Evolutionary conservation across 75 land plant species (phyloP).

Genomic region (Picea glauca): DNA sequence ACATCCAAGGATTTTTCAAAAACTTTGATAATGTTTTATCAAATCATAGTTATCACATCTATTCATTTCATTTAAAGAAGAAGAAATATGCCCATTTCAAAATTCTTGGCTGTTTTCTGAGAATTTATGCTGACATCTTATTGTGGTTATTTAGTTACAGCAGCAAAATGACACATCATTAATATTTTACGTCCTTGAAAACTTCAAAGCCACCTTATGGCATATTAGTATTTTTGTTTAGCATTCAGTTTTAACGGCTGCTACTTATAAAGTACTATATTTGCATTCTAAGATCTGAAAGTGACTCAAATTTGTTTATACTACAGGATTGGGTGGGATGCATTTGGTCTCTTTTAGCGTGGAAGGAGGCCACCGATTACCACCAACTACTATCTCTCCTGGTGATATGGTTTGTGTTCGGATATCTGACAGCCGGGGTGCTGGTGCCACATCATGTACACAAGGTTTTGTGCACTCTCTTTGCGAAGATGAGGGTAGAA

Average conservation of each 20-base stretch:
- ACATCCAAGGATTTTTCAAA: neutral
- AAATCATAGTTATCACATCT: neutral
- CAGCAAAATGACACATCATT: neutral
- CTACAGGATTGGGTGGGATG: slow-evolving; percentile 82
- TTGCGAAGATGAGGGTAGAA: slow-evolving; percentile 70
- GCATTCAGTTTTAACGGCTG: neutral
- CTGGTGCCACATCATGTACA: slow-evolving; percentile 66
- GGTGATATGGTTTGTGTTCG: slow-evolving; percentile 93
- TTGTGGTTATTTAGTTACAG: neutral
- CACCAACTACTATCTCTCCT: slow-evolving; percentile 88
- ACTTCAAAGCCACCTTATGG: neutral
- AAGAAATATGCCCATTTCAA: neutral
- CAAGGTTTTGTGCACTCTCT: slow-evolving; percentile 80
- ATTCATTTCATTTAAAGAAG: too few relatives aligned
- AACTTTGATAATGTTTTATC: neutral
- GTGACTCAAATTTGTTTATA: slow-evolving; percentile 5
- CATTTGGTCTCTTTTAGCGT: slow-evolving; percentile 64
- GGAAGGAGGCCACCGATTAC: slow-evolving; percentile 68
- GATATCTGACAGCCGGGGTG: slow-evolving; percentile 57
- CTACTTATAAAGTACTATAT: neutral
- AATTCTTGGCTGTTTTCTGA: neutral
- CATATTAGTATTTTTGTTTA: neutral
- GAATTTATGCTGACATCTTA: neutral
- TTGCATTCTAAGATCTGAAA: neutral
- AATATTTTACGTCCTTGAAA: neutral